Evolutionary conservation across 257 asterid genomes (phyloP).

Genomic region (Linaria vulgaris): DNA sequence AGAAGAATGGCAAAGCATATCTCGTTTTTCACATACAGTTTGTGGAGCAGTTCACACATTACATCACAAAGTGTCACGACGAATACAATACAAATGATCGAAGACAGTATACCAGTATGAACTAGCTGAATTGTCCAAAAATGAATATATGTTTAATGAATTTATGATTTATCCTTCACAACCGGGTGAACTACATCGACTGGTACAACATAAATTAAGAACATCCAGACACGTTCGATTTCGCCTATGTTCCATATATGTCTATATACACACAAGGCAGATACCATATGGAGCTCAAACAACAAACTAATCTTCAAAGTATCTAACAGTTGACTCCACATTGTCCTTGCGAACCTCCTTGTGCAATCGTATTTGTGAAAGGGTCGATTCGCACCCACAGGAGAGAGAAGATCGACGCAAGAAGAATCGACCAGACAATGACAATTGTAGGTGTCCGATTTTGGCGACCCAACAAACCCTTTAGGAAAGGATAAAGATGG

Average conservation of each 20-base stretch:
- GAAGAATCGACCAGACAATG: conserved; percentile 89
- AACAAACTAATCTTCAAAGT: not conserved
- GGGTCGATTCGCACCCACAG: conserved; percentile 95
- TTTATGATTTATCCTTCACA: conserved; percentile 19
- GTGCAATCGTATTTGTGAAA: conserved; percentile 51
- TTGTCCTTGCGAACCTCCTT: conserved; percentile 54
- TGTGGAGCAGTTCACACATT: not conserved
- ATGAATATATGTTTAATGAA: conserved; percentile 12
- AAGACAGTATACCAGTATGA: conserved; percentile 4
- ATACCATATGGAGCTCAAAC: not conserved
- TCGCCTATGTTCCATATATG: conserved; percentile 24
- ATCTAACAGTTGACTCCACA: conserved; percentile 74
- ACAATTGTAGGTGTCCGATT: conserved; percentile 96
- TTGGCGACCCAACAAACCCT: conserved; percentile 76
- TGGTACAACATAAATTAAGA: conserved; percentile 16
- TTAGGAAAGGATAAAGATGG: conserved; percentile 89
- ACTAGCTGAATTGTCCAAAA: conserved; percentile 25
- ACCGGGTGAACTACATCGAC: conserved; percentile 1
- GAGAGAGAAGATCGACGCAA: conserved; percentile 88
- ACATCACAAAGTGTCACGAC: conserved; percentile 14
- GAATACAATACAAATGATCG: conserved; percentile 16
- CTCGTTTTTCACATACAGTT: not conserved
- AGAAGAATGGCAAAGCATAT: not conserved
- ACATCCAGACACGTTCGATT: conserved; percentile 3
- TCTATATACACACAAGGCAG: conserved; percentile 21